These are phyloP conservation scores for Microcos paniculata DNA, from an alignment of 345 rosid genomes.

Conservation along the genomic window DNA sequence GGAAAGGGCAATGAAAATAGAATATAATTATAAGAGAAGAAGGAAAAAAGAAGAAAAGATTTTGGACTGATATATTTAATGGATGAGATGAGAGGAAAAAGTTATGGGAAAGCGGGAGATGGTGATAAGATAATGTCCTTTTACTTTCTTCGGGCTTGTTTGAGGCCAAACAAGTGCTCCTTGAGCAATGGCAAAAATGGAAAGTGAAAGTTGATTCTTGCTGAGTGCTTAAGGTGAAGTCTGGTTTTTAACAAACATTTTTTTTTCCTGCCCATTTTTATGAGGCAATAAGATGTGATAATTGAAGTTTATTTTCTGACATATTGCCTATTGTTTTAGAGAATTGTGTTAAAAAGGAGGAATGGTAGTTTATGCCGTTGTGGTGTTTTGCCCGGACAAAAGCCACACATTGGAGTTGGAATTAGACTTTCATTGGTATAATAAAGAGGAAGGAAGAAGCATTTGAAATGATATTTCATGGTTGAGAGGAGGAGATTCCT, in stretches of 20 bases:
- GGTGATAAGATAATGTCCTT: neutral
- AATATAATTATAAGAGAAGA: neutral
- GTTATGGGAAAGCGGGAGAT: neutral
- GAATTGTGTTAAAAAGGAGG: neutral
- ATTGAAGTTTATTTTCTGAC: neutral
- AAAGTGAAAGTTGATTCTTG: neutral
- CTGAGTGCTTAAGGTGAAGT: neutral
- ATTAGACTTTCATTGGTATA: neutral
- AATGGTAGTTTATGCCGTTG: neutral
- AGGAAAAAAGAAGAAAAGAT: neutral
- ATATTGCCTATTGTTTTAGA: neutral
- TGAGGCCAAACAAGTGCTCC: neutral
- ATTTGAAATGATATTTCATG: neutral
- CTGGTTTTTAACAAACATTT: neutral
- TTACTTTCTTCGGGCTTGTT: neutral
- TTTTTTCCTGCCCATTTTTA: neutral
- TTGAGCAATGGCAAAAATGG: neutral
- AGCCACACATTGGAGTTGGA: neutral
- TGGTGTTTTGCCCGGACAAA: neutral
- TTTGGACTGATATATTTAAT: neutral
- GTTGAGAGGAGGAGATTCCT: neutral
- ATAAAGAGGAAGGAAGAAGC: neutral
- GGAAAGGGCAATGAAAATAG: neutral
- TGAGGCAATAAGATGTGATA: constrained; percentile 5
- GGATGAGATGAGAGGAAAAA: neutral